phyloP scores from a whole-genome alignment of 768 basidiomycete species.

The Calvatia gigantea region DNA sequence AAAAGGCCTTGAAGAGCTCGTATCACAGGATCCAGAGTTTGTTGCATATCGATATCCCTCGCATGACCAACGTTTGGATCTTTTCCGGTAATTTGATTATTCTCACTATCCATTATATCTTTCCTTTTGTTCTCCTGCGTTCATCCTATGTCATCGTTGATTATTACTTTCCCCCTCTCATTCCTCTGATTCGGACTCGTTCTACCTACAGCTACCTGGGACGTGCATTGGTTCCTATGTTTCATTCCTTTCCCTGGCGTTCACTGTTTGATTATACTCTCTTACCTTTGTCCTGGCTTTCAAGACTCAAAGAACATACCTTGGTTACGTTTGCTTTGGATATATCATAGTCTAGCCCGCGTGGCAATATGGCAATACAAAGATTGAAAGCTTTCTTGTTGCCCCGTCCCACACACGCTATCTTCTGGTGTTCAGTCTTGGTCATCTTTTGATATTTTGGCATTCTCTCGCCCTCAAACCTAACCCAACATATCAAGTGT shows the following conservation, averaged over 20 bases:
- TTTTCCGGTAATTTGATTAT: conserved; percentile 35
- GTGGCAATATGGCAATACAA: not conserved
- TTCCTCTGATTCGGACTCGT: not conserved
- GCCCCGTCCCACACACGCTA: not conserved
- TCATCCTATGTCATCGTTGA: not conserved
- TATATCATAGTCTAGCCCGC: not conserved
- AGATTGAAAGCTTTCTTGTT: not conserved
- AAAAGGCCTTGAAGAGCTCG: conserved; percentile 72
- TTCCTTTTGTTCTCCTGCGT: not conserved
- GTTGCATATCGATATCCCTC: conserved; percentile 88
- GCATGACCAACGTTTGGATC: conserved; percentile 62
- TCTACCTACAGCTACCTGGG: not conserved
- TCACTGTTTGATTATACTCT: not conserved
- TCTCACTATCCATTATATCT: not conserved
- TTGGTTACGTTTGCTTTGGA: not conserved
- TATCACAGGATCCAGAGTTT: conserved; percentile 84
- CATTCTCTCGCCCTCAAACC: not conserved
- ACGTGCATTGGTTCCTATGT: not conserved
- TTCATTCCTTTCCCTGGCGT: not conserved
- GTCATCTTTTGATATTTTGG: not conserved
- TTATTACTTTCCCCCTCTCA: not conserved
- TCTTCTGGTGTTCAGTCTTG: not conserved
- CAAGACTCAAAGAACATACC: not conserved
- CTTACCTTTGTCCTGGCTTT: not conserved
- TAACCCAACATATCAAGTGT: too few relatives aligned